Percentiles rank a stretch among this genome's conserved stretches.
Evolutionary conservation across 805 yeast genomes (phyloP).

Genomic region (Hyphopichia homilentoma): DNA sequence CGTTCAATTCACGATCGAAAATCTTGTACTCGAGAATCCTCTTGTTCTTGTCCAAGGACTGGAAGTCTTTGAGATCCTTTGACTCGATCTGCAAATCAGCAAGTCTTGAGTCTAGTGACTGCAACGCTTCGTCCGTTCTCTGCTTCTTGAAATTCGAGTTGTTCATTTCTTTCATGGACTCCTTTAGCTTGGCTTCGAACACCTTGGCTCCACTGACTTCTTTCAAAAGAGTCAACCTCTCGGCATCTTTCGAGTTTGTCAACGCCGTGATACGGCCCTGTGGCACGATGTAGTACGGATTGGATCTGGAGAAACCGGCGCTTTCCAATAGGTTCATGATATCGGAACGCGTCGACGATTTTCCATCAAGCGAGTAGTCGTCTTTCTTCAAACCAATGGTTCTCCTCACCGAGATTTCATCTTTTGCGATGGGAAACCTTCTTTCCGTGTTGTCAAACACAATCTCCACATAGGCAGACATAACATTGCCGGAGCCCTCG

Average conservation of each 20-base stretch:
- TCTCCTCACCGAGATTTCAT: constrained; percentile 73
- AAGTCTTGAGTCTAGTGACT: constrained; percentile 66
- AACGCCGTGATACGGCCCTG: constrained; percentile 88
- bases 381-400: constrained; percentile 93
- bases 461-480: constrained; percentile 92
- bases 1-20: constrained; percentile 70
- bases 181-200: constrained; percentile 76
- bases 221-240: constrained; percentile 72
- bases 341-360: constrained; percentile 74
- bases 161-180: constrained; percentile 75
- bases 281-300: constrained; percentile 95
- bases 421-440: constrained; percentile 65
- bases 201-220: constrained; percentile 95
- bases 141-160: constrained; percentile 65
- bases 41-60: constrained; percentile 60
- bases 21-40: constrained; percentile 72
- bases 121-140: constrained; percentile 70
- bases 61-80: constrained; percentile 67
- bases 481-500: constrained; percentile 85
- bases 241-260: constrained; percentile 85
- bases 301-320: constrained; percentile 87
- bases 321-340: constrained; percentile 78
- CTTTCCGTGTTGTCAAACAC: constrained; percentile 78
- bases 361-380: constrained; percentile 81
- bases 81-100: constrained; percentile 79